Conservation (phyloP, 2,329 filamentous ascomycete species). For the Colletotrichum tamarilloi region DNA sequence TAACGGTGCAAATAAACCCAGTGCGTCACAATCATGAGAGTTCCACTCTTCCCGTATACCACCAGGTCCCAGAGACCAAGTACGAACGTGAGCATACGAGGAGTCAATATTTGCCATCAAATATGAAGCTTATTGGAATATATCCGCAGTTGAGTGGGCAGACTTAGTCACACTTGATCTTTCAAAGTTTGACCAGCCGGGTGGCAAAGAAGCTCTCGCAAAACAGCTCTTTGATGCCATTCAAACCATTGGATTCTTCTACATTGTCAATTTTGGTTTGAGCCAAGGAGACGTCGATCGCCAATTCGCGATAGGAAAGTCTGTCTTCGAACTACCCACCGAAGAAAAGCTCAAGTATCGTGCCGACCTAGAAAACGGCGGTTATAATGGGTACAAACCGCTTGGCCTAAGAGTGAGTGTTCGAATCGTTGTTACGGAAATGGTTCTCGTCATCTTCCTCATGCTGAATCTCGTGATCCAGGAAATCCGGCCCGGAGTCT, state of each 20-base stretch:
- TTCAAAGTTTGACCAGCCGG: constrained; percentile 62
- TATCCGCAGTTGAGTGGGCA: constrained; percentile 56
- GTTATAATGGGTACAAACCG: constrained; percentile 68
- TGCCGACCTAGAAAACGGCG: constrained; percentile 60
- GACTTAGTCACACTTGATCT: constrained; percentile 69
- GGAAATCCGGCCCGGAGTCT: constrained; percentile 45
- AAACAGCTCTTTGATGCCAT: constrained; percentile 66
- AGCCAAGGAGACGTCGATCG: constrained; percentile 62
- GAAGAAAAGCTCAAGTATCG: constrained; percentile 70
- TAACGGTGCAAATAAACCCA: not conserved
- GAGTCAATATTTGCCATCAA: not conserved
- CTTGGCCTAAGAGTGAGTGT: constrained; percentile 50
- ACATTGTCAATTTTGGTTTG: constrained; percentile 72
- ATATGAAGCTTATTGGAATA: not conserved
- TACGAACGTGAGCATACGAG: constrained; percentile 44
- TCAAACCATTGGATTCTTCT: constrained; percentile 65
- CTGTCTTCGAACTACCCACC: constrained; percentile 66
- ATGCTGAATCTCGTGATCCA: constrained; percentile 1
- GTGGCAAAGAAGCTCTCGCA: constrained; percentile 64
- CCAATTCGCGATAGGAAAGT: constrained; percentile 59
- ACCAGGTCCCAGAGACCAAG: constrained; percentile 48
- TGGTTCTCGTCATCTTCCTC: not conserved
- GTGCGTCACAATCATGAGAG: constrained; percentile 18
- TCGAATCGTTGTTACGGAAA: not conserved
- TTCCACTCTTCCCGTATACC: constrained; percentile 42